Evolutionary conservation across 352 stramenopile genomes (phyloP), one percentile per base, ranked within the genome.

Genomic region (Globisporangium mamillatum): DNA sequence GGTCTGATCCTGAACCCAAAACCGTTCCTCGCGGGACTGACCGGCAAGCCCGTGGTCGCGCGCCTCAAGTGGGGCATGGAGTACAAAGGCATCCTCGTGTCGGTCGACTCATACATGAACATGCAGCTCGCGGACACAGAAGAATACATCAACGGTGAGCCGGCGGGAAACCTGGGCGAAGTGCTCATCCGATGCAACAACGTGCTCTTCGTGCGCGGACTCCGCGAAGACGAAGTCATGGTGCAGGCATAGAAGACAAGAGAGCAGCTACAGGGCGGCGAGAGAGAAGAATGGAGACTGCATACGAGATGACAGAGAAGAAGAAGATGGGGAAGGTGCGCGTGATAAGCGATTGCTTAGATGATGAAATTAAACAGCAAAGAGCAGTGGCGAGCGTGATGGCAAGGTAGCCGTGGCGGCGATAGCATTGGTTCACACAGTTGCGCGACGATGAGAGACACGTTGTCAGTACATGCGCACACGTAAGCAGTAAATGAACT

Each of bases 41-140:
- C 92, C 20, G 98, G 97, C 34, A 98, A 99, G 75, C 70, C 81
- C 22, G 95, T 99, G 44, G 88, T 98, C 71, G 96, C 99, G 60
- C 97, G 98, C 69, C 90, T 99, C 63, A 99, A 99, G 84, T 99
- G 97, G 98, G 97, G 97, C 36, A 98, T 99, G 93, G 97, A 99
- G 82, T 99, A 99, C 82, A 97, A 99, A 78, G 98, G 91, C 67
- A 75, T 94, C 41, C 82, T 97, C 63, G 77, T 97, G 48, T 98
- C 93, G 3, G 92, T 98, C 20, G 98, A 99, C 87, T 98, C 92
- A 58, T 99, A 99, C 87, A 99, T 99, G 97, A 99, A 99, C 83
- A 77, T 99, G 60, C 96, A 99, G 78, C 84, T 99, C 59, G 83
- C 92, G 55, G 92, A 97, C 63, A 98, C 96, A 29, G 95, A 99